These are phyloP conservation scores for Apiospora hydei DNA, from an alignment of 2,329 filamentous ascomycete species.

Conservation along the genomic window DNA sequence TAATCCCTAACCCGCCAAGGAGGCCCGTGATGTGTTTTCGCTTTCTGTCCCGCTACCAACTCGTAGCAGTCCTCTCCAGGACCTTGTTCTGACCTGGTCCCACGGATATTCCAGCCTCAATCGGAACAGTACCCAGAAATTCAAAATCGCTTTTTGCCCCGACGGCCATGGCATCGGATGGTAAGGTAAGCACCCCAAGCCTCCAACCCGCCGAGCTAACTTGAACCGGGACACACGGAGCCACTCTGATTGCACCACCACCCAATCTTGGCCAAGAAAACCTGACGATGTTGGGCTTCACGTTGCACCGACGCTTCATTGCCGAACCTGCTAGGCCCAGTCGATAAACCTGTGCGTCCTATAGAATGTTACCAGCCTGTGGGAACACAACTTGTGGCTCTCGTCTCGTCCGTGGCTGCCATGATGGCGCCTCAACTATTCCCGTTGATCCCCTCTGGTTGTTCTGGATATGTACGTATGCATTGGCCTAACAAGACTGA, in stretches of 20 bases:
- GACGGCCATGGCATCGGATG: conserved; percentile 18
- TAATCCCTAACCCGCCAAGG: conserved; percentile 11
- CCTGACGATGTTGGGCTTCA: conserved; percentile 19
- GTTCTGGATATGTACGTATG: background rate
- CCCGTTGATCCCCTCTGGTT: background rate
- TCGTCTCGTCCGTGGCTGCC: background rate
- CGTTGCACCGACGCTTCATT: conserved; percentile 6
- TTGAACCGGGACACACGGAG: conserved; percentile 5
- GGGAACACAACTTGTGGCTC: background rate
- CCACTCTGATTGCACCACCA: conserved; percentile 6
- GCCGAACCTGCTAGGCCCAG: conserved; percentile 3
- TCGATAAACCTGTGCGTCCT: background rate
- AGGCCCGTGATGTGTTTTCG: conserved; percentile 9
- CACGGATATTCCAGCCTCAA: conserved; percentile 21
- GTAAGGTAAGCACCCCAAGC: conserved; percentile 17
- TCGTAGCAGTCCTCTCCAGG: background rate
- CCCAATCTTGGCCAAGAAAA: conserved; percentile 10
- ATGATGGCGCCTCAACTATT: background rate
- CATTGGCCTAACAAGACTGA: background rate
- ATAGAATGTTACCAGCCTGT: background rate
- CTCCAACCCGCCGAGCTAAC: conserved; percentile 15
- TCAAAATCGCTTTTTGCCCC: conserved; percentile 16
- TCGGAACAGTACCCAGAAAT: conserved; percentile 13
- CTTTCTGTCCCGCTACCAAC: background rate
- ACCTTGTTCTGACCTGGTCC: conserved; percentile 3